Conservation (phyloP, 2,329 filamentous ascomycete species). For the Ceratocystis lukuohia region DNA sequence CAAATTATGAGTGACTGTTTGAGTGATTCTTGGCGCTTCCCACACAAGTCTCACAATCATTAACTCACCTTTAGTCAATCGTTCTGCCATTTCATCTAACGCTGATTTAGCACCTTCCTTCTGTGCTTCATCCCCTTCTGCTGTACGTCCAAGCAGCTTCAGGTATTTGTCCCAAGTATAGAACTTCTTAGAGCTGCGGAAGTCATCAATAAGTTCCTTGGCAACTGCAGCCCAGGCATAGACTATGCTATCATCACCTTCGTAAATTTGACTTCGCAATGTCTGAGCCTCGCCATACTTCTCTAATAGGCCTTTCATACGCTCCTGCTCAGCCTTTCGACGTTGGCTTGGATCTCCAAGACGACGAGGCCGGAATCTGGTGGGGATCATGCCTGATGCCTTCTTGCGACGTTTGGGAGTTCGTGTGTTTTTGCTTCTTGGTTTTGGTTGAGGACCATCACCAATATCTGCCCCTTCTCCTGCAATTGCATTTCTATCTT, state of each 20-base stretch:
- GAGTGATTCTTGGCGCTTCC: no score
- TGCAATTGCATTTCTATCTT: slow-evolving; percentile 60
- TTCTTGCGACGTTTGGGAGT: slow-evolving; percentile 59
- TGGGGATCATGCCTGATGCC: slow-evolving; percentile 36
- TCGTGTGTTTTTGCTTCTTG: slow-evolving; percentile 64
- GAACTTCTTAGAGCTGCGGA: slow-evolving; percentile 48
- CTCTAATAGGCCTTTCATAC: slow-evolving; percentile 29
- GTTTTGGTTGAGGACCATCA: slow-evolving; percentile 63
- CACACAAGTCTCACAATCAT: neutral
- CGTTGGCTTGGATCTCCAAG: slow-evolving; percentile 34
- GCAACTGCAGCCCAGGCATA: slow-evolving; percentile 45
- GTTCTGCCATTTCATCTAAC: slow-evolving; percentile 42
- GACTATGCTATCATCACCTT: slow-evolving; percentile 33
- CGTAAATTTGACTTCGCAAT: slow-evolving; percentile 31
- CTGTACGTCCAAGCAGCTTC: slow-evolving; percentile 36
- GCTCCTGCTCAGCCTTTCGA: slow-evolving; percentile 33
- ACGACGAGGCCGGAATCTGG: slow-evolving; percentile 34
- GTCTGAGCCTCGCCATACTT: slow-evolving; percentile 35
- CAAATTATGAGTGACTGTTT: neutral
- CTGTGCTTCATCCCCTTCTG: slow-evolving; percentile 21
- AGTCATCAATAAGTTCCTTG: slow-evolving; percentile 47
- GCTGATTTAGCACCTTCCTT: slow-evolving; percentile 29
- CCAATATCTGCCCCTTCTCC: slow-evolving; percentile 64
- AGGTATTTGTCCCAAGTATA: slow-evolving; percentile 55
- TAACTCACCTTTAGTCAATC: slow-evolving; percentile 40